Evolutionary conservation across 108 stramenopile species (phyloP).

Genomic region (Skeletonema grethae): DNA sequence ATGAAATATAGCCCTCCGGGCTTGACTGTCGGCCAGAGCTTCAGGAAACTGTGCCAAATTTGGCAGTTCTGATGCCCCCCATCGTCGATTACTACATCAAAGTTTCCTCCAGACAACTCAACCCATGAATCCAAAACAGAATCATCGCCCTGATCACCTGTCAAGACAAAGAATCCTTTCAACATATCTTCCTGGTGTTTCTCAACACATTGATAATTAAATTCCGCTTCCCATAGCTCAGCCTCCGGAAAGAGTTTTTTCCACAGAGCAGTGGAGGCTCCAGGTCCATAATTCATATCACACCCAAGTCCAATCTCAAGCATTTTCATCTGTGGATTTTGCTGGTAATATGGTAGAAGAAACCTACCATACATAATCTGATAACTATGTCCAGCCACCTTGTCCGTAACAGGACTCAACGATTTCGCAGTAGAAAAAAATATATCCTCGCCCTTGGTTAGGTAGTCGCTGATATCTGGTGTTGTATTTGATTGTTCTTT

Average conservation of each 20-base stretch:
- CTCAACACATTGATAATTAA: conserved; percentile 25
- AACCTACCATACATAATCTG: conserved; percentile 21
- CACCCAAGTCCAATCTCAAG: conserved; percentile 27
- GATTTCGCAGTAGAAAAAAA: conserved; percentile 9
- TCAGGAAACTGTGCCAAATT: conserved; percentile 20
- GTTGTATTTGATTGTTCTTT: too few species aligned
- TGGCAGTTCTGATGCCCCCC: conserved; percentile 37
- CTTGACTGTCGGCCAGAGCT: conserved; percentile 22
- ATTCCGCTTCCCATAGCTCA: conserved; percentile 41
- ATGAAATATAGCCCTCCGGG: conserved; percentile 29
- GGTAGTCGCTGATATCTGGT: too few species aligned
- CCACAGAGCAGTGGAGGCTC: conserved; percentile 28
- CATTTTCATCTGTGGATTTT: conserved; percentile 19
- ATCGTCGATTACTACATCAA: conserved; percentile 38
- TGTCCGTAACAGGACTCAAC: conserved; percentile 6
- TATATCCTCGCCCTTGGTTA: conserved; percentile 1
- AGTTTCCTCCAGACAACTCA: conserved; percentile 16
- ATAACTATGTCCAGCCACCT: conserved; percentile 15
- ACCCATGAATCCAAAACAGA: conserved; percentile 31
- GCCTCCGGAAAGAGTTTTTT: conserved; percentile 34
- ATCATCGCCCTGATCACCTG: conserved; percentile 34
- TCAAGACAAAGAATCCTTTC: neutral
- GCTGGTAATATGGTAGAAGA: conserved; percentile 9
- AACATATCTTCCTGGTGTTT: neutral
- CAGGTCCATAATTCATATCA: conserved; percentile 35